phyloP scores from a whole-genome alignment of 2,329 filamentous ascomycete species.

The Claviceps purpurea region DNA sequence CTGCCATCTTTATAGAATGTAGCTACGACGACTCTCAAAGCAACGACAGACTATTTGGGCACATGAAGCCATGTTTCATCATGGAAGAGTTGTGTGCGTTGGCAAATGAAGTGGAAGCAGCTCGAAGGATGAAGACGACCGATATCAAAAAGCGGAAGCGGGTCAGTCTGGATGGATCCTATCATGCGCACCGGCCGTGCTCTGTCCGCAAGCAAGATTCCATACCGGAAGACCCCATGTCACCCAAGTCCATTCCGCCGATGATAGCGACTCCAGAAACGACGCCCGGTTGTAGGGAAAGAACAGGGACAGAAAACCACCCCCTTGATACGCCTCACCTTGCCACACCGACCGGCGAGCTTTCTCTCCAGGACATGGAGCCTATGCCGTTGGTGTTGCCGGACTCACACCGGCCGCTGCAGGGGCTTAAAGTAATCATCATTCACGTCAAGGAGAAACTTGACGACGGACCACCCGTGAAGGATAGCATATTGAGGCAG shows the following conservation, averaged over 20 bases:
- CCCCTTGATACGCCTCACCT: constrained; percentile 26
- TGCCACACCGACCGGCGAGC: constrained; percentile 33
- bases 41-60: constrained; percentile 72
- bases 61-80: constrained; percentile 72
- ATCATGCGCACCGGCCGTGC: constrained; percentile 9
- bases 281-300: constrained; percentile 4
- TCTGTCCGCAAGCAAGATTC: constrained; percentile 10
- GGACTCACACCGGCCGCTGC: constrained; percentile 36
- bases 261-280: constrained; percentile 8
- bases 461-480: constrained; percentile 52
- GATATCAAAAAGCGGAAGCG: constrained; percentile 53
- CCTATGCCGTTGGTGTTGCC: constrained; percentile 9
- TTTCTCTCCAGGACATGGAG: constrained; percentile 27
- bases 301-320: background rate
- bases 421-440: constrained; percentile 66
- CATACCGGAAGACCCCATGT: constrained; percentile 31
- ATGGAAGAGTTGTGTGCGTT: constrained; percentile 64
- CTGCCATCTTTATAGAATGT: constrained; percentile 88
- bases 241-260: constrained; percentile 33
- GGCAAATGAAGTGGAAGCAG: constrained; percentile 54
- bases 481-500: constrained; percentile 56
- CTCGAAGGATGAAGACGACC: constrained; percentile 21
- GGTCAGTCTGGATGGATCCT: constrained; percentile 18
- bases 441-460: constrained; percentile 91
- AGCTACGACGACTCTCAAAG: constrained; percentile 74